Conservation (phyloP, 2,329 filamentous ascomycete species). For the Monilinia vaccinii-corymbosi region DNA sequence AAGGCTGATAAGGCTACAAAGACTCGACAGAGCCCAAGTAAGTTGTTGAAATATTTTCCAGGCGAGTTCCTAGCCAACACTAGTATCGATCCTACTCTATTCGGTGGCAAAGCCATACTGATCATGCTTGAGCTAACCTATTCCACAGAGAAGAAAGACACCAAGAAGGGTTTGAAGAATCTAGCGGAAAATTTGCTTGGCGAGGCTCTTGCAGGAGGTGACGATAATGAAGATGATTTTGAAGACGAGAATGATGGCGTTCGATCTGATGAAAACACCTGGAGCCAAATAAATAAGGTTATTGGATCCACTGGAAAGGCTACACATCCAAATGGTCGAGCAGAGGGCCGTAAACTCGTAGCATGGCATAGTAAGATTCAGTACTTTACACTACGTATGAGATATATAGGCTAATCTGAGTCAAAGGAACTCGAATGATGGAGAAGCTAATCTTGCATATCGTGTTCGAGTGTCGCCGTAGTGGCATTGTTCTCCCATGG, state of each 20-base stretch:
- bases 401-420: not conserved
- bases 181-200: too few relatives aligned
- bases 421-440: slow-evolving; percentile 36
- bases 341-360: slow-evolving; percentile 33
- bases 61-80: not conserved
- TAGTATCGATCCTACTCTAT: not conserved
- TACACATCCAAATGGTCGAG: slow-evolving; percentile 28
- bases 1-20: not conserved
- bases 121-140: not conserved
- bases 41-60: not conserved
- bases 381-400: not conserved
- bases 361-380: slow-evolving; percentile 36
- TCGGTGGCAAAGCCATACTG: not conserved
- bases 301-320: not conserved
- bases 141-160: not conserved
- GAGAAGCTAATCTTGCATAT: slow-evolving; percentile 37
- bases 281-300: not conserved
- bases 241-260: not conserved
- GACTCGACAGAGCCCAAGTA: not conserved
- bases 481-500: slow-evolving; percentile 20
- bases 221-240: not conserved
- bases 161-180: not conserved
- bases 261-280: not conserved
- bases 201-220: not conserved
- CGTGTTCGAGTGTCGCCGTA: slow-evolving; percentile 32